phyloP scores from a whole-genome alignment of 208 protist species.

The Trypanosomatidae sp. region DNA sequence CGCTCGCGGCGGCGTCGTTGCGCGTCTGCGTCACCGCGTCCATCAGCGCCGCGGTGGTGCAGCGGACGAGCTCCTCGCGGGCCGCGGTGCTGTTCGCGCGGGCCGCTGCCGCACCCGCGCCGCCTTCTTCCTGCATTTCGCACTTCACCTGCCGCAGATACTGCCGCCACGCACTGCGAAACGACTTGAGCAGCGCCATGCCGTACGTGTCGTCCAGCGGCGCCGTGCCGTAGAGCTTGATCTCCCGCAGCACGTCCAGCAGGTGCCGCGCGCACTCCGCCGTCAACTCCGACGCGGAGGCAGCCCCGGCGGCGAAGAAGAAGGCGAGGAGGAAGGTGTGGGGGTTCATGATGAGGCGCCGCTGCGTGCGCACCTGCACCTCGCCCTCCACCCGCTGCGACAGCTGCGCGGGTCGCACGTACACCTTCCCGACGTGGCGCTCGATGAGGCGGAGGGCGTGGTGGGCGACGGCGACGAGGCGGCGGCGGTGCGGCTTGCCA shows the following conservation, averaged over 20 bases:
- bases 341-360: constrained; percentile 64
- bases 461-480: constrained; percentile 62
- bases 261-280: constrained; percentile 66
- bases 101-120: neutral
- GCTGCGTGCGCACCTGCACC: constrained; percentile 55
- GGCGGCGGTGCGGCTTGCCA: constrained; percentile 65
- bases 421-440: constrained; percentile 42
- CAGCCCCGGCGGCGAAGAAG: constrained; percentile 50
- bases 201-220: constrained; percentile 38
- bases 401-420: constrained; percentile 51
- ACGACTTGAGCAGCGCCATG: constrained; percentile 50
- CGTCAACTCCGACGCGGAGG: constrained; percentile 14
- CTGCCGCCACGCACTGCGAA: constrained; percentile 54
- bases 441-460: constrained; percentile 62
- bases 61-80: constrained; percentile 42
- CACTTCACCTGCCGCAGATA: constrained; percentile 48
- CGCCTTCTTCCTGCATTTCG: constrained; percentile 2
- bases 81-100: neutral
- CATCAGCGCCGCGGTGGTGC: constrained; percentile 44
- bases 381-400: constrained; percentile 56
- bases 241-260: constrained; percentile 57
- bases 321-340: constrained; percentile 72
- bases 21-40: constrained; percentile 36
- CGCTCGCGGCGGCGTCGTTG: constrained; percentile 34
- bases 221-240: constrained; percentile 37